phyloP scores from a whole-genome alignment of 2,329 filamentous ascomycete species.

The Chalaropsis ovoidea region DNA sequence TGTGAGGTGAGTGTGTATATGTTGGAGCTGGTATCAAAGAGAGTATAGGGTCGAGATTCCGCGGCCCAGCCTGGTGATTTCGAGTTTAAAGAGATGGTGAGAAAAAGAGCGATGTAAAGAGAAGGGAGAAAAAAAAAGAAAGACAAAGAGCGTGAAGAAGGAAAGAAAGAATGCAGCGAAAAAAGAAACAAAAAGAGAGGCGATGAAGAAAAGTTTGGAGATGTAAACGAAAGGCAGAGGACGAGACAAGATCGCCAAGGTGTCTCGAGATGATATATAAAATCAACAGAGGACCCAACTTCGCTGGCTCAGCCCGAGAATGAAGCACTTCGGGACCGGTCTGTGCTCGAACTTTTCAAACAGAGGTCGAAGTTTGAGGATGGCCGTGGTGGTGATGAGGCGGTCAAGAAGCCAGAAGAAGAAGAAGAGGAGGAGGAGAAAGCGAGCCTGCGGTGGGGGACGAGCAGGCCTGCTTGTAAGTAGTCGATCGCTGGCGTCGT shows the following conservation, averaged over 20 bases:
- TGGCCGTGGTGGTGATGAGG: slow-evolving; percentile 7
- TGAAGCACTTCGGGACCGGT: not conserved
- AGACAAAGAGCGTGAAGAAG: not conserved
- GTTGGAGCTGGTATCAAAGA: not conserved
- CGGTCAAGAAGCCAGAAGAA: not conserved
- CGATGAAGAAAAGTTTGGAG: slow-evolving; percentile 2
- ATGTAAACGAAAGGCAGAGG: not conserved
- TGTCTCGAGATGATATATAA: slow-evolving; percentile 4
- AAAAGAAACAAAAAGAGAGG: too few relatives aligned
- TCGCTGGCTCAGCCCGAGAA: not conserved
- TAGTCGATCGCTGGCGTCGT: slow-evolving; percentile 4
- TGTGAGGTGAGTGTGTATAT: not conserved
- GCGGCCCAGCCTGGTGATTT: slow-evolving; percentile 13
- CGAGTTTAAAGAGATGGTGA: not conserved
- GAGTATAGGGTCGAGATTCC: not conserved
- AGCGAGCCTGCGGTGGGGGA: not conserved
- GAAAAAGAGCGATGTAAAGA: not conserved
- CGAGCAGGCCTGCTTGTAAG: slow-evolving; percentile 4
- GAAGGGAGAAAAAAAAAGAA: slow-evolving; percentile 4
- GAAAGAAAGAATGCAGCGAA: not conserved
- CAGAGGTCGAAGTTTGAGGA: not conserved
- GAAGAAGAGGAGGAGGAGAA: not conserved
- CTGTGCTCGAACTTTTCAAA: slow-evolving; percentile 5
- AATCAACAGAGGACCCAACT: not conserved
- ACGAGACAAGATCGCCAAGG: not conserved